Conservation (phyloP, 148 eudicot genomes). For the Selenicereus undatus region DNA sequence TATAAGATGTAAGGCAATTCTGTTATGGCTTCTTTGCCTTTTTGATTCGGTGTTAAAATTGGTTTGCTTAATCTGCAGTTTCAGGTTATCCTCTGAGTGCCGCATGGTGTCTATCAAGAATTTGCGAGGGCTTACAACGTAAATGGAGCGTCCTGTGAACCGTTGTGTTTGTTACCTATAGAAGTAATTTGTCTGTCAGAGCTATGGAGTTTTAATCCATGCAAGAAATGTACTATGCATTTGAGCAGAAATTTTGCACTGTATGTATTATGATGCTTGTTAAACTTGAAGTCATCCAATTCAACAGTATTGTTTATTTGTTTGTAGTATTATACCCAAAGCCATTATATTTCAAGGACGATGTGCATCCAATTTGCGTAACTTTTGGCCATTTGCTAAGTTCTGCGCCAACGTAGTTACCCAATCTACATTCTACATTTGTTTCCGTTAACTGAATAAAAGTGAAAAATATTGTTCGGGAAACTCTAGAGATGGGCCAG, state of each 20-base stretch:
- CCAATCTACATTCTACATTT: too few species aligned
- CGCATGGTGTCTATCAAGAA: slow-evolving; percentile 67
- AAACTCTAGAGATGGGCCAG: too few species aligned
- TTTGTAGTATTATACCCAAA: not conserved
- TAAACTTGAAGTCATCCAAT: not conserved
- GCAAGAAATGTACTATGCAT: not conserved
- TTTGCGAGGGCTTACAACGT: slow-evolving; percentile 53
- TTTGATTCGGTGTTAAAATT: not conserved
- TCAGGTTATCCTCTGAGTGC: slow-evolving; percentile 81
- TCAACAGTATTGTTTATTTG: too few species aligned
- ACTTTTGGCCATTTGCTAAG: not conserved
- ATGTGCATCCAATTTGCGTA: not conserved
- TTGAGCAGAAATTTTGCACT: not conserved
- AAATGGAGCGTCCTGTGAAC: slow-evolving; percentile 43
- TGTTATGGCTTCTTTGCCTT: not conserved
- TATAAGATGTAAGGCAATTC: not conserved
- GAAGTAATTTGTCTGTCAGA: not conserved
- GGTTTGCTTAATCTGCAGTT: slow-evolving; percentile 45
- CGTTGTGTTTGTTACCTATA: not conserved
- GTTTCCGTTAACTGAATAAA: too few species aligned
- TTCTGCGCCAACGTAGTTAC: not conserved
- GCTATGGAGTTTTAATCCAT: not conserved
- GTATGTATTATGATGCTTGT: not conserved
- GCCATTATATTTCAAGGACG: not conserved
- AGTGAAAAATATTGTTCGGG: too few species aligned